A percentile compares a stretch with the other conserved stretches of the same genome.
Evolutionary conservation across 768 basidiomycete species (phyloP).

Genomic region (Pleurotus sapidus): DNA sequence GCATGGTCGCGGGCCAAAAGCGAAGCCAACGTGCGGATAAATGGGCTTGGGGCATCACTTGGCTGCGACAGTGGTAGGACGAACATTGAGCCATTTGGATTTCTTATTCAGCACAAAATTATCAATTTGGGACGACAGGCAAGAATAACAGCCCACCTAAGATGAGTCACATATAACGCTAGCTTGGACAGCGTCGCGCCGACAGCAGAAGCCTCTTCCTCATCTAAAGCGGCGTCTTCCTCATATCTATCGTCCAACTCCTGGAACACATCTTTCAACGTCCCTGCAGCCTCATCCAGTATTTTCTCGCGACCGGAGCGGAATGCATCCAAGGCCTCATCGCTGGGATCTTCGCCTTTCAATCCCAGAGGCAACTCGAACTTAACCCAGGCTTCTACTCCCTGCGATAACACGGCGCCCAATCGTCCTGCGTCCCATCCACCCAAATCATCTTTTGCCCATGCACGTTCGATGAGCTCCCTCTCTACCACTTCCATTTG

Average conservation of each 20-base stretch:
- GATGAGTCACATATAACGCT: constrained; percentile 50
- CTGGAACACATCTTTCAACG: constrained; percentile 70
- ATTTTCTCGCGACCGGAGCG: constrained; percentile 46
- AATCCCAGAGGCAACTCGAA: constrained; percentile 20
- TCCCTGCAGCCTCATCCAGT: constrained; percentile 66
- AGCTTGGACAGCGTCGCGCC: constrained; percentile 61
- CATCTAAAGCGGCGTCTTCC: constrained; percentile 44
- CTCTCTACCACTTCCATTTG: constrained; percentile 53
- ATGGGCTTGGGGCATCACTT: constrained; percentile 52
- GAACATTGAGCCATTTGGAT: constrained; percentile 38
- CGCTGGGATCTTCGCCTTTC: constrained; percentile 13
- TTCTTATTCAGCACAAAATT: constrained; percentile 22
- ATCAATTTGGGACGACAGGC: constrained; percentile 2
- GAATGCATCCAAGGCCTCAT: constrained; percentile 14
- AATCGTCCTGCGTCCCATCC: constrained; percentile 67
- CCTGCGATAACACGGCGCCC: constrained; percentile 49
- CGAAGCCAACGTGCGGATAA: constrained; percentile 60
- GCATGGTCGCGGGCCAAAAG: constrained; percentile 64
- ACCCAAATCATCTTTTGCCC: constrained; percentile 64
- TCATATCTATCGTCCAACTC: constrained; percentile 71
- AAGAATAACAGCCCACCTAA: constrained; percentile 47
- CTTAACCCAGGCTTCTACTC: constrained; percentile 59
- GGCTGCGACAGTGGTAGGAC: constrained; percentile 55
- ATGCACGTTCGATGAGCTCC: constrained; percentile 69
- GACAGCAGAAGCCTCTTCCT: constrained; percentile 65